Evolutionary conservation across 169 alveolate genomes (phyloP), one percentile per base, ranked within the genome.

Genomic region (Plasmodium billcollinsi): DNA sequence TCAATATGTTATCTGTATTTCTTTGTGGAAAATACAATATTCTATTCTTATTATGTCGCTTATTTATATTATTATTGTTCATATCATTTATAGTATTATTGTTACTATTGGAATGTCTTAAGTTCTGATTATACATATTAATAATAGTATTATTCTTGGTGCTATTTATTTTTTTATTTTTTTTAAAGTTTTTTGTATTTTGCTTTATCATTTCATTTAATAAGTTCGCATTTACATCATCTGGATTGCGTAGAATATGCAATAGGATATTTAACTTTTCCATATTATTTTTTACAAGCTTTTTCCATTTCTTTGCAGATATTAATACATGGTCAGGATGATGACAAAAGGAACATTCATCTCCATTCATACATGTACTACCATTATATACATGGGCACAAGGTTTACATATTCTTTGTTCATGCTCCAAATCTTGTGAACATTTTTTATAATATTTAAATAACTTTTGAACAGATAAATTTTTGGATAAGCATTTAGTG

Each of bases 321-420:
- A 83, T 83, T 71, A 83, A 83, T 47, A 70, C 91, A 70, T 83
- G 91, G 39, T 83, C 91, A 26, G 86, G 83, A 49, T 83, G 91
- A 12, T 83, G 91, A 43, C 91, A 83, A 83, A 83, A 83, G 5
- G 73, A 49, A 12, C 91, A 83, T 18, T 83, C 85, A 71, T 83
- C 91, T 21, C 91, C 91, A 73, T 83, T 83, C 74, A 83, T 62
- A 43, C 91, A 83, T 59, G 69, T 83, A 71, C 52, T 83, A 29
- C 91, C 91, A 71, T 83, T 83, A 73, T 83, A 83, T 8, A 83
- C 91, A 39, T 83, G 91, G 39, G 91, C 91, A 83, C 91, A 83
- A 15, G 91, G 91, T 45, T 83, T 83, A 39, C 91, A 83, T 63
- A 63, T 69, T 71, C 91, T 69, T 50, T 83, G 91, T 83, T 83